Base-by-base conservation (phyloP, 495 filamentous ascomycete species). In the Penicillium cosmopolitanum region DNA sequence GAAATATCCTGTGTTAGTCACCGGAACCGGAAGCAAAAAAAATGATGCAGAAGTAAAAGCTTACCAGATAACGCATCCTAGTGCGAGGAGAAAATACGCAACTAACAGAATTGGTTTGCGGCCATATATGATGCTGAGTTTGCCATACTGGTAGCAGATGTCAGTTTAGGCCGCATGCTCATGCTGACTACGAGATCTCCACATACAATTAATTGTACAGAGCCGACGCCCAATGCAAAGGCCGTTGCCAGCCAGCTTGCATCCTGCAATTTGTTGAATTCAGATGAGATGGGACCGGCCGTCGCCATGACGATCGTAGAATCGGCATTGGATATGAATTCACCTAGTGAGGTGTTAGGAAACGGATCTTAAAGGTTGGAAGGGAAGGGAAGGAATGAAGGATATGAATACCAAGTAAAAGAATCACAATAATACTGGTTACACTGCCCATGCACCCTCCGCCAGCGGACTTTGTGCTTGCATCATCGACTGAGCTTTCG, bases 61-160 rank as follows among this genome's bases (percentile, higher is more conserved):
- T n/a, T 53, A 53, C 51, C 51, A 53, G 51, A 53, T 53, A 35
- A 38, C 9, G 7, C 51, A 53, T 40, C 51, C 51, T 15, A 53
- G 33, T 13, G 28, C 31, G 18, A 53, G 35, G 16, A 53, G 35
- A 8, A 25, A 35, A 13, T 53, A 53, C 12, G 33, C 31, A 23
- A 53, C 7, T 16, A 35, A 19, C 19, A 36, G 35, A 21, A 53
- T 25, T 23, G 51, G 51, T 21, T 53, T 48, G 46, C 51, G 33
- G 35, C 51, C 51, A n/a, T 19, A 53, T 18, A 53, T 53, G 18
- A 36, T 40, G 35, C 51, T 38, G 6, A 53, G 51, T 15, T 53
- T 53, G 13, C 28, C 51, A 13, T 53, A 53, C 51, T 53, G 6
- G 6, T 19, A 19, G 36, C 1, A 5, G 15, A 1, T 9, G 15